Evolutionary conservation across 495 filamentous ascomycete species (phyloP).

Genomic region (Penicillium paradoxum): DNA sequence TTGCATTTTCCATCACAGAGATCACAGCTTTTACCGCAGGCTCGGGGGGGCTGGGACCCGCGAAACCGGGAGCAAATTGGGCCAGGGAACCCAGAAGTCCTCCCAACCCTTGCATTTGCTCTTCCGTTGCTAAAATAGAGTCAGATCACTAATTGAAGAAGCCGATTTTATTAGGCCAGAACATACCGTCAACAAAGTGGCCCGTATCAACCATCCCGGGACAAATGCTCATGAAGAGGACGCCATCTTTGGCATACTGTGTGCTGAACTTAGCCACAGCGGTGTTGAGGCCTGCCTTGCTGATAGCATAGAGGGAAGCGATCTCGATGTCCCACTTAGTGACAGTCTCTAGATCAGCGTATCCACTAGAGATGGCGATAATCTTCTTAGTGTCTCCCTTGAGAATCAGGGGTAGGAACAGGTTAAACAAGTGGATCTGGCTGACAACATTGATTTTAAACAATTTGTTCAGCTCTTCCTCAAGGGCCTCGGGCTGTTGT

Average conservation of each 20-base stretch:
- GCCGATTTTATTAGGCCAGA: too few relatives aligned
- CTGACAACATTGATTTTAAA: slow-evolving; percentile 44
- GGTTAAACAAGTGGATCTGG: slow-evolving; percentile 47
- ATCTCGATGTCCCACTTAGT: slow-evolving; percentile 24
- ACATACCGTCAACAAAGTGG: slow-evolving; percentile 12
- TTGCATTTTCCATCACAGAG: slow-evolving; percentile 40
- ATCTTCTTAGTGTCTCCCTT: slow-evolving; percentile 50
- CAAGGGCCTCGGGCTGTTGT: slow-evolving; percentile 22
- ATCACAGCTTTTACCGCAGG: slow-evolving; percentile 36
- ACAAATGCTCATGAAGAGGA: slow-evolving; percentile 46
- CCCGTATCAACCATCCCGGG: slow-evolving; percentile 46
- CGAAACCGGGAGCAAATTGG: slow-evolving; percentile 45
- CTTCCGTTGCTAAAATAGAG: slow-evolving; percentile 22
- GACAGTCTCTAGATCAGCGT: slow-evolving; percentile 44
- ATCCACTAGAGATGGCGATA: slow-evolving; percentile 46
- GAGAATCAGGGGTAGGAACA: slow-evolving; percentile 48
- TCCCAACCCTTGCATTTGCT: slow-evolving; percentile 26
- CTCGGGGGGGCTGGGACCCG: slow-evolving; percentile 39
- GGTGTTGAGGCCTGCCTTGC: slow-evolving; percentile 44
- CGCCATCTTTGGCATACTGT: slow-evolving; percentile 45
- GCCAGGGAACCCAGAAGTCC: slow-evolving; percentile 32
- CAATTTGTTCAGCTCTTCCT: slow-evolving; percentile 13
- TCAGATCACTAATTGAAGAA: slow-evolving; percentile 11
- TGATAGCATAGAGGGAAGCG: slow-evolving; percentile 29
- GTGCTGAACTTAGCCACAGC: slow-evolving; percentile 46